Percentiles rank a stretch among this genome's conserved stretches.
Conservation (phyloP, 2,329 filamentous ascomycete species). For the Drechslerella coelobrocha region DNA sequence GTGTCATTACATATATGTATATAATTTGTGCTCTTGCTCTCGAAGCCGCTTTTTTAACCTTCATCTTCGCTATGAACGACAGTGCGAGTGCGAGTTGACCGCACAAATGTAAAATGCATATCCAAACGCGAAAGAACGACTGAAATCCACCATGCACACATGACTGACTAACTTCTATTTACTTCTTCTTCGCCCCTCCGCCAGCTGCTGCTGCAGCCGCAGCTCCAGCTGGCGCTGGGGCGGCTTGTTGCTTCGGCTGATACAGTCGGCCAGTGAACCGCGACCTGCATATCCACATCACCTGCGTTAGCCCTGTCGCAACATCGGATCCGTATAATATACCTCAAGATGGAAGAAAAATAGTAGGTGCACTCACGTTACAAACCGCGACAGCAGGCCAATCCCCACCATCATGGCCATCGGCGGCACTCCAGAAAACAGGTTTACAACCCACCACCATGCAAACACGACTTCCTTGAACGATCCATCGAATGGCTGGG, state of each 20-base stretch:
- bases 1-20: too few relatives aligned
- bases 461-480: conserved; percentile 19
- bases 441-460: conserved; percentile 35
- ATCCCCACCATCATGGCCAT: conserved; percentile 49
- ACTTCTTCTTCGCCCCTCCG: conserved; percentile 22
- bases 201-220: conserved; percentile 4
- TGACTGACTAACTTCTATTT: neutral
- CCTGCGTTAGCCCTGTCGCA: neutral
- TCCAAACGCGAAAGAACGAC: neutral
- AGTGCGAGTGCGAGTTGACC: too few relatives aligned
- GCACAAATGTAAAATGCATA: neutral
- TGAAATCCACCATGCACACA: neutral
- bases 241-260: neutral
- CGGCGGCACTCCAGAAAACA: conserved; percentile 31
- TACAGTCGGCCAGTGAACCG: conserved; percentile 19
- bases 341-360: neutral
- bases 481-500: conserved; percentile 31
- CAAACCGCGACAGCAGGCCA: conserved; percentile 38
- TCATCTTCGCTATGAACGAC: too few relatives aligned
- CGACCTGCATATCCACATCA: conserved; percentile 4
- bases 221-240: neutral
- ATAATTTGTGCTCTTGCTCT: too few relatives aligned
- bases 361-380: conserved; percentile 27
- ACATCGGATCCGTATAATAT: neutral
- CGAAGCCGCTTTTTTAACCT: too few relatives aligned